phyloP scores from a whole-genome alignment of 208 protist species.

The Acanthamoeba castellanii region DNA sequence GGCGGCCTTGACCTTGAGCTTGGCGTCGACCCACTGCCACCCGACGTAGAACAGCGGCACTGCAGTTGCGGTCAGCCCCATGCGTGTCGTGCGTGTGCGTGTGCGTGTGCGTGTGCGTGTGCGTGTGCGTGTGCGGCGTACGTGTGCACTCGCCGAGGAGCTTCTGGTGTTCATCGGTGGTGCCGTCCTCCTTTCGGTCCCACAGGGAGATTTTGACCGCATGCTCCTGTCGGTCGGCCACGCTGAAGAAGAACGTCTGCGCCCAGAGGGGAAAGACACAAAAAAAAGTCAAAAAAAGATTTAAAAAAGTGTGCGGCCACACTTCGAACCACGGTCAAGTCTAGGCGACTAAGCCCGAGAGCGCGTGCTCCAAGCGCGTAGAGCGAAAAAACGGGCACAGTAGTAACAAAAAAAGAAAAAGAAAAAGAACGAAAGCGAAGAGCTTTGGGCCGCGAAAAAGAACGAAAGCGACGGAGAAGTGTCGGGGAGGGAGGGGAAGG shows the following conservation, averaged over 20 bases:
- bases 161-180: neutral
- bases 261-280: neutral
- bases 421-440: neutral
- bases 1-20: slow-evolving; percentile 26
- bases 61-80: neutral
- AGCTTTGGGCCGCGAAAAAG: neutral
- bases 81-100: neutral
- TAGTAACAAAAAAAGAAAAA: neutral
- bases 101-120: neutral
- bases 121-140: neutral
- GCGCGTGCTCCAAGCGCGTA: neutral
- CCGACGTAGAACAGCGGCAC: slow-evolving; percentile 6
- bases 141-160: neutral
- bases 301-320: neutral
- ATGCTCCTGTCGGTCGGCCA: neutral
- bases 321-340: neutral
- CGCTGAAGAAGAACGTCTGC: slow-evolving; percentile 15
- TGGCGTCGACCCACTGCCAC: slow-evolving; percentile 16
- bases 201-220: neutral
- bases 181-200: neutral
- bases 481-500: neutral
- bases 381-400: too few species aligned
- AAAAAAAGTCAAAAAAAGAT: neutral
- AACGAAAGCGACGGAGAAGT: neutral
- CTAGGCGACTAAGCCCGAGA: too few species aligned